A percentile compares a stretch with the other conserved stretches of the same genome.
phyloP scores from a whole-genome alignment of 192 early-diverging fungal species.

The Entophlyctis helioformis region DNA sequence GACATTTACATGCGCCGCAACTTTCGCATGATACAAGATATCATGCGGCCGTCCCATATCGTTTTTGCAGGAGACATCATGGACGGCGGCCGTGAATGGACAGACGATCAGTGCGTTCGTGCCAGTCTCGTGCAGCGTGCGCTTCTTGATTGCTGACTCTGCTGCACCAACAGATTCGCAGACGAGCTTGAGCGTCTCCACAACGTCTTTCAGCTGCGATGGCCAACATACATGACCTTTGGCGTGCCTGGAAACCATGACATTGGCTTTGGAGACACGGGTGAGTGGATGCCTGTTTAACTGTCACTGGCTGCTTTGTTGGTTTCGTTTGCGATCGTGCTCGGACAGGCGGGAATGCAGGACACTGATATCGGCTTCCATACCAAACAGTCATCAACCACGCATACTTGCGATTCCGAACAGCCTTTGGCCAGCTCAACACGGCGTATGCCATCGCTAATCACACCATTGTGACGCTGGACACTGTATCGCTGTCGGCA shows the following conservation, averaged over 20 bases:
- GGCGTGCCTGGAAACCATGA: slow-evolving; percentile 90
- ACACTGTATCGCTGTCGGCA: no score
- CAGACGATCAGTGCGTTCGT: not conserved
- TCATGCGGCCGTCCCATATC: slow-evolving; percentile 46
- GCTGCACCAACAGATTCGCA: slow-evolving; percentile 22
- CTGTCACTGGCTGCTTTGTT: no score
- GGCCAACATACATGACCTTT: slow-evolving; percentile 22
- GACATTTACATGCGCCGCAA: slow-evolving; percentile 78
- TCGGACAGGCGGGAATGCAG: no score
- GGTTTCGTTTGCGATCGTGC: no score
- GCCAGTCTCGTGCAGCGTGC: not conserved
- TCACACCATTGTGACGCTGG: no score
- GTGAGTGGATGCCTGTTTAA: no score
- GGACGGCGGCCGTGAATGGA: slow-evolving; percentile 42
- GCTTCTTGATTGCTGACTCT: not conserved
- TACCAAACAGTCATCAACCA: no score
- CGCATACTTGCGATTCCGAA: no score
- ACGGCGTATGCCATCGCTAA: no score
- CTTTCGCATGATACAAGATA: slow-evolving; percentile 46
- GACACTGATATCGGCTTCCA: no score
- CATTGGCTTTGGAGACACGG: slow-evolving; percentile 51
- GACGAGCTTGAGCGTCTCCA: slow-evolving; percentile 41
- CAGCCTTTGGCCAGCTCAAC: no score
- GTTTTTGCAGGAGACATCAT: slow-evolving; percentile 81
- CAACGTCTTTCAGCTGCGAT: slow-evolving; percentile 32